phyloP scores from a whole-genome alignment of 1,139 yeast genomes.

The Yamadazyma conglobata region DNA sequence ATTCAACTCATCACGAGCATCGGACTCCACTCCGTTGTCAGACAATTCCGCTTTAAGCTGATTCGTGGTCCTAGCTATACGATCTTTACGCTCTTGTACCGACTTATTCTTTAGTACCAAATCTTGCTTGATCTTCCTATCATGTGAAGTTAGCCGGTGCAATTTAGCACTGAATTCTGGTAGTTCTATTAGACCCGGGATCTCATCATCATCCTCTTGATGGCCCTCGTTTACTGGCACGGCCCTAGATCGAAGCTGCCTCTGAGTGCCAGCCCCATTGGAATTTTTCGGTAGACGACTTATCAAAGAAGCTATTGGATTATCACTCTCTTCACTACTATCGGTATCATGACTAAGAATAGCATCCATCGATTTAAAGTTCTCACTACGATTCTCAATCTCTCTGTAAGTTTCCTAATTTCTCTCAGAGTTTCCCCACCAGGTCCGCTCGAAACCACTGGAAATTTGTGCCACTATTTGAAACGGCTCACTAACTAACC shows the following conservation, averaged over 20 bases:
- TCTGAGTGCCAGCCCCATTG: too few species aligned
- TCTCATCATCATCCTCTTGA: constrained; percentile 1
- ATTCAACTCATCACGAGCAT: neutral
- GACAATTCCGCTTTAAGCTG: constrained; percentile 22
- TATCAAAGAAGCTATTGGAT: constrained; percentile 1
- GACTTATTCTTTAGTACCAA: constrained; percentile 1
- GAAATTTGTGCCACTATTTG: constrained; percentile 6
- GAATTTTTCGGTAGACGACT: too few species aligned
- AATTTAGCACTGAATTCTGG: constrained; percentile 4
- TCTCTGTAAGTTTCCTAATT: too few species aligned
- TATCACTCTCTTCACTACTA: constrained; percentile 3
- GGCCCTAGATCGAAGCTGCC: too few species aligned
- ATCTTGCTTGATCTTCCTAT: constrained; percentile 4
- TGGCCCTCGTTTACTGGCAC: too few species aligned
- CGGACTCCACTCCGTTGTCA: constrained; percentile 22
- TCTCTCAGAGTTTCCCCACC: too few species aligned
- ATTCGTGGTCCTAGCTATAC: constrained; percentile 7
- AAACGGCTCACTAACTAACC: constrained; percentile 5
- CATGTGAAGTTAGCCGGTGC: constrained; percentile 5
- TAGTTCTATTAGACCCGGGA: constrained; percentile 6
- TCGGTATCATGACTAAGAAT: too few species aligned
- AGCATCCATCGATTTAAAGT: too few species aligned
- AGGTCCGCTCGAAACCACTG: too few species aligned
- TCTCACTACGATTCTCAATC: too few species aligned
- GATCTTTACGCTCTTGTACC: neutral